Evolutionary conservation across 2,329 filamentous ascomycete genomes (phyloP), one percentile per base, ranked within the genome.

Genomic region (Podosphaera fusca): DNA sequence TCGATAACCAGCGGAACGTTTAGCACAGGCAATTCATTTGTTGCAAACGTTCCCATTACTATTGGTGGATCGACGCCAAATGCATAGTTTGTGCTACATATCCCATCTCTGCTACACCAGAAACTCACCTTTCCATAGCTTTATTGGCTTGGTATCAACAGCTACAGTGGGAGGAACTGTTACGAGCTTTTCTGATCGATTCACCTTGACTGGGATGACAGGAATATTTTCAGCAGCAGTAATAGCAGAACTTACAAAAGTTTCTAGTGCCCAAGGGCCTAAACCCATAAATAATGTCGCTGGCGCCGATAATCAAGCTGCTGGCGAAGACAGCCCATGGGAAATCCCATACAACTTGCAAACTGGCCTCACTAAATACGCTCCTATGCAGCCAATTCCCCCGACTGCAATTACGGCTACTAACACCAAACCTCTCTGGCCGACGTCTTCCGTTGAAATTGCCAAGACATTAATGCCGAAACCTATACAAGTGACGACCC

Each of bases 181-280:
- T 29, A 75, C 73, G 57, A 79, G 77, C 63, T 84, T 74, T 65
- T 83, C 80, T 9, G 63, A 70, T 55, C 79, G 81, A 60, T 86
- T 86, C 68, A 74, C 76, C n/a, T 70, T 84, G 56, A 72, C 71
- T 9, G 75, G 74, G 62, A 84, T 85, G 81, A 80, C 75, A 1
- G 81, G 81, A 42, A 69, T 69, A 3, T 82, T 82, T 63, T 69
- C 73, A 1, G 59, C 71, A 1, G 64, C 63, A 42, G 67, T 76
- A 52, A 62, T 64, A 31, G 58, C 63, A 29, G 70, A 66, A 14
- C 64, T 70, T 33, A 63, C 63, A 38, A 65, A 66, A 7, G 62
- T 71, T 4, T 65, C 66, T 3, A 69, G 69, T 6, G 72, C 65
- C 53, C 67, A 61, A 60, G 72, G 66, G 6, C 70, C 69, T 51